phyloP scores from a whole-genome alignment of 495 filamentous ascomycete species.

The Pseudoneurospora amorphoporcata region DNA sequence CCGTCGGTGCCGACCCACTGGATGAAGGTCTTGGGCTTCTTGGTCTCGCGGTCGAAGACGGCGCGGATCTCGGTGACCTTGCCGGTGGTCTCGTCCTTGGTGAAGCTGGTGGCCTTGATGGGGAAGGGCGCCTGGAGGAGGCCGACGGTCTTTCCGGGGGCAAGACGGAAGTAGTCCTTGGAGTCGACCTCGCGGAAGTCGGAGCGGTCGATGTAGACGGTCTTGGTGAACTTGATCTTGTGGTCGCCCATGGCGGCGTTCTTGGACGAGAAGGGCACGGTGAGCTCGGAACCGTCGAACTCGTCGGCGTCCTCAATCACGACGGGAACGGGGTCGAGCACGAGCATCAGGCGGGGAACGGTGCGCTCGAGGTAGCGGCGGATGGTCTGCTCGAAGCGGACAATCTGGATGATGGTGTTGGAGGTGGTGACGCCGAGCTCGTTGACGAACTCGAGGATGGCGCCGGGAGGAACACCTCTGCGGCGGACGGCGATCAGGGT shows the following conservation, averaged over 20 bases:
- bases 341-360: constrained; percentile 78
- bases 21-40: constrained; percentile 84
- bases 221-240: constrained; percentile 68
- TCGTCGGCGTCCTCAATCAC: constrained; percentile 67
- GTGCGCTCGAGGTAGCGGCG: constrained; percentile 73
- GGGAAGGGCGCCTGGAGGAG: constrained; percentile 75
- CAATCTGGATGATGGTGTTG: constrained; percentile 59
- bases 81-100: constrained; percentile 58
- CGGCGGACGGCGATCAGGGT: constrained; percentile 78
- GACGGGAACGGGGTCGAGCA: constrained; percentile 72
- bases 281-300: constrained; percentile 44
- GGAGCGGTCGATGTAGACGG: constrained; percentile 81
- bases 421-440: constrained; percentile 80
- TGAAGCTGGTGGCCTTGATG: constrained; percentile 68
- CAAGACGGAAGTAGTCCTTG: constrained; percentile 86
- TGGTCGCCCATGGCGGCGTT: constrained; percentile 51
- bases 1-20: constrained; percentile 73
- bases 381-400: constrained; percentile 68
- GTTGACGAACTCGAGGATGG: constrained; percentile 77
- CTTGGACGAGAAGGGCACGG: constrained; percentile 66
- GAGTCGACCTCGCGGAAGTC: constrained; percentile 85
- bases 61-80: constrained; percentile 60
- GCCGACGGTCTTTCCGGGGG: constrained; percentile 82
- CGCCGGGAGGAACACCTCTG: constrained; percentile 75
- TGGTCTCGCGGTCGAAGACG: constrained; percentile 53